A percentile compares a stretch with the other conserved stretches of the same genome.
Conservation (phyloP, 345 rosid genomes). For the Arabidopsis thaliana region TAIR10.1 NC_003074.8:6844501-6845000, state of each 20-base stretch:
- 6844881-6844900: constrained; percentile 81
- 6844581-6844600: constrained; percentile 71
- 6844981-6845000: constrained; percentile 56
- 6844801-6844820: constrained; percentile 62
- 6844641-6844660: constrained; percentile 74
- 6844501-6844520: constrained; percentile 71
- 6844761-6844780: constrained; percentile 62
- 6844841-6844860: constrained; percentile 72
- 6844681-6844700: constrained; percentile 58
- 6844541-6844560: constrained; percentile 64
- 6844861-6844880: constrained; percentile 62
- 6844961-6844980: constrained; percentile 65
- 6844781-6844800: constrained; percentile 69
- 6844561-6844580: constrained; percentile 68
- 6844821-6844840: constrained; percentile 62
- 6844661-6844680: constrained; percentile 69
- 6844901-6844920: constrained; percentile 63
- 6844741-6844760: constrained; percentile 74
- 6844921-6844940: constrained; percentile 67
- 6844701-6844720: constrained; percentile 73
- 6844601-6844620: constrained; percentile 59
- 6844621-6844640: constrained; percentile 68
- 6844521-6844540: constrained; percentile 53
- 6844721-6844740: constrained; percentile 82
- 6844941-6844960: constrained; percentile 55